These are phyloP conservation scores for Zymoseptoria brevis DNA, from an alignment of 2,329 filamentous ascomycete genomes.

Conservation along the genomic window DNA sequence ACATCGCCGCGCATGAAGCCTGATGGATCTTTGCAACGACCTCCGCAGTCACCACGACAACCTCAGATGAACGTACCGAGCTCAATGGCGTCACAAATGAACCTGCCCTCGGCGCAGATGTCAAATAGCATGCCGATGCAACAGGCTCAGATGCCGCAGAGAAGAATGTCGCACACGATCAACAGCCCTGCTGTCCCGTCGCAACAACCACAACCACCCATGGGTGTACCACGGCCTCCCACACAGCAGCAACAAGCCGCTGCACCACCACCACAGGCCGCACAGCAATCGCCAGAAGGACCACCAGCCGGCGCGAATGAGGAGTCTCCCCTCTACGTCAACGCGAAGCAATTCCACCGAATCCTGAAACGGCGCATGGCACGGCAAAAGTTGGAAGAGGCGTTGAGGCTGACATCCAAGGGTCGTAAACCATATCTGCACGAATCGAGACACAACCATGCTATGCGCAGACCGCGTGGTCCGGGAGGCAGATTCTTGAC, in stretches of 20 bases:
- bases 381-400: slow-evolving; percentile 86
- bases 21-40: slow-evolving; percentile 45
- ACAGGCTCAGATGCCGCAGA: slow-evolving; percentile 30
- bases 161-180: slow-evolving; percentile 67
- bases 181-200: slow-evolving; percentile 55
- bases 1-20: slow-evolving; percentile 74
- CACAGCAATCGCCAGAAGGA: slow-evolving; percentile 69
- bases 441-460: slow-evolving; percentile 95
- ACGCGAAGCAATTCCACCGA: slow-evolving; percentile 96
- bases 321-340: slow-evolving; percentile 93
- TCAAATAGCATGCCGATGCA: slow-evolving; percentile 34
- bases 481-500: slow-evolving; percentile 94
- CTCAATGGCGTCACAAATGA: slow-evolving; percentile 39
- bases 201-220: slow-evolving; percentile 27
- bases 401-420: slow-evolving; percentile 83
- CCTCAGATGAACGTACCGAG: slow-evolving; percentile 47
- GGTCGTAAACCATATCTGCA: slow-evolving; percentile 95
- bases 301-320: slow-evolving; percentile 59
- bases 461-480: slow-evolving; percentile 88
- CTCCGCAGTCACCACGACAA: slow-evolving; percentile 70
- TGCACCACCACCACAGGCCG: slow-evolving; percentile 41
- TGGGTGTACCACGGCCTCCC: slow-evolving; percentile 63
- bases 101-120: slow-evolving; percentile 49
- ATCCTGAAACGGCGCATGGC: slow-evolving; percentile 92
- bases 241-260: slow-evolving; percentile 58